Base-by-base conservation (phyloP, 805 yeast genomes). In the Starmerella sp. region DNA sequence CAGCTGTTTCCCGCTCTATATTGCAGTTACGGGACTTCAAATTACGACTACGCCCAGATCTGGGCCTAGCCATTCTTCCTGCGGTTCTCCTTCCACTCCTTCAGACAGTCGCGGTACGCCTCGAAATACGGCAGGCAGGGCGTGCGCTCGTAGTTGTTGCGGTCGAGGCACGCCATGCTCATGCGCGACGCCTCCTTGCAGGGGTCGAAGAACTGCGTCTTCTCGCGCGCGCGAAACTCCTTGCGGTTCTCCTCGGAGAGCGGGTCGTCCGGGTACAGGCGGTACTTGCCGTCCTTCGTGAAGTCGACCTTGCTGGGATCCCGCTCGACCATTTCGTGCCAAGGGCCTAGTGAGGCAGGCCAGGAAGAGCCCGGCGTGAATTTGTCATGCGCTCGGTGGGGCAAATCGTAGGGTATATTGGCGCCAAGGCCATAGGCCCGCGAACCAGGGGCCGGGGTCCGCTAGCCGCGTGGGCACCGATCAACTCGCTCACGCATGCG, bases 21-120 rank as follows among this genome's bases (percentile, higher is more conserved):
- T 22, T 22, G 22, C 22, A 22, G 22, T 22, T 22, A 22, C 22
- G 3, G 22, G 22, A 22, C 22, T 22, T 2, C 2, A 22, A 22
- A 22, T 22, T 22, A 22, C 22, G 22, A 22, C 22, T 22, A 22
- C 22, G 3, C 22, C 22, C 22, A 22, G 22, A 22, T 22, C 22
- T 22, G 22, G 22, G 22, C 22, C 22, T 22, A 22, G 22, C 22
- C 22, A 22, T 22, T 22, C 45, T 36, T 32, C 35, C 44, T 77
- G 9, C 53, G 32, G 35, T 56, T 54, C 34, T 57, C 58, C 14
- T 51, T 69, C 90, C 90, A 85, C 57, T 77, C 85, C 64, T 82
- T 82, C 66, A 85, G 84, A 71, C 98, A 91, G 65, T 91, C 98
- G 57, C 91, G 75, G 67, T 91, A 91, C 0, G 97, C 96, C 63